Evolutionary conservation across 768 basidiomycete species (phyloP), one percentile per base, ranked within the genome.

Genomic region (Russula emetica): DNA sequence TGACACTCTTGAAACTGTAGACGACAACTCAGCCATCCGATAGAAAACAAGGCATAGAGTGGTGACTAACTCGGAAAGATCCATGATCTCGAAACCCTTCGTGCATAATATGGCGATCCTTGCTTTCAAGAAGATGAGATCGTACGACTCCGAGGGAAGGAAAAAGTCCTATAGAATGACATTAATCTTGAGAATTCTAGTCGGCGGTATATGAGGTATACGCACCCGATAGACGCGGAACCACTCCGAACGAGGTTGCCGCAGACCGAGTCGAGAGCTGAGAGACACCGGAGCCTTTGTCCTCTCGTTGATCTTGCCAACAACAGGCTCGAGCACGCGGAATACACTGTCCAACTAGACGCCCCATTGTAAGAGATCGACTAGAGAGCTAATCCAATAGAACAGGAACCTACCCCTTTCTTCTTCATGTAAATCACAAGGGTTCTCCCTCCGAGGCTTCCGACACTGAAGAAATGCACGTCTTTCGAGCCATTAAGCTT

Each of bases 31-130:
- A 51, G 52, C 32, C 58, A 62, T 40, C n/a, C 5, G 34, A 44
- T 4, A 22, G 20, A 16, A 28, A 3, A 58, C 60, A 34, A 44
- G 1, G 11, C n/a, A 36, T n/a, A 24, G n/a, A 28, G 11, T 53
- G 34, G 49, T 9, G 26, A 74, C 90, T 51, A 77, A 96, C 91
- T 95, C 92, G 26, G 86, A 85, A 47, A 98, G 81, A 69, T 98
- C 93, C 90, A 98, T 98, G 70, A 98, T 96, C 74, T 98, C 95
- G 70, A 98, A 98, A 45, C 95, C 94, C 71, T 92, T 92, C 0
- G 90, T 86, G 69, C 95, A 95, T 32, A 97, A 82, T 61, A 99
- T 90, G 4, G 91, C 94, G 66, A 99, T 90, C 76, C 90, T 91
- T 10, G 90, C 90, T 73, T 95, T 94, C 61, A 98, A 78, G 82